Conservation (phyloP, 768 basidiomycete genomes). For the Suillus alpinus region DNA sequence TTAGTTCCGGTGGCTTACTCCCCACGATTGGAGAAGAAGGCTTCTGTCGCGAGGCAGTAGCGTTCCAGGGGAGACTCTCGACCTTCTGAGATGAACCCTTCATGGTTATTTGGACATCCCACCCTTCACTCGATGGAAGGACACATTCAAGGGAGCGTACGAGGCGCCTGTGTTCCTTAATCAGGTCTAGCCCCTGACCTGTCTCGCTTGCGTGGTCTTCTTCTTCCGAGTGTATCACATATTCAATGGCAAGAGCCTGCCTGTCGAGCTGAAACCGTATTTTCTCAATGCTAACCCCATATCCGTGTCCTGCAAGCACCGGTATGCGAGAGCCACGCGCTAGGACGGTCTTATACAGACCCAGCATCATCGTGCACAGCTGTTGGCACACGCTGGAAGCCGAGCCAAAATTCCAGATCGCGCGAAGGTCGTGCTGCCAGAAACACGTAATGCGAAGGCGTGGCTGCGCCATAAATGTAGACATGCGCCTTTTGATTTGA, state of each 20-base stretch:
- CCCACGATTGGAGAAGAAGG: conserved; percentile 29
- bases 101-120: conserved; percentile 81
- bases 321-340: conserved; percentile 76
- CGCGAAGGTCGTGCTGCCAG: conserved; percentile 92
- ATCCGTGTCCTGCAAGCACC: conserved; percentile 72
- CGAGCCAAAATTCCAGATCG: conserved; percentile 78
- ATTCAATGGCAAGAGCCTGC: conserved; percentile 79
- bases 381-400: conserved; percentile 69
- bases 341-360: conserved; percentile 76
- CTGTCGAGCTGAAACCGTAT: conserved; percentile 79
- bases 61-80: conserved; percentile 72
- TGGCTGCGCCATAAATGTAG: conserved; percentile 23
- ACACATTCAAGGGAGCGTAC: conserved; percentile 78
- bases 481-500: conserved; percentile 28
- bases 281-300: conserved; percentile 77
- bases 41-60: conserved; percentile 50
- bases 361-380: conserved; percentile 80
- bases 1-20: conserved; percentile 45
- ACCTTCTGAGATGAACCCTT: conserved; percentile 73
- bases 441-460: conserved; percentile 83
- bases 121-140: conserved; percentile 74
- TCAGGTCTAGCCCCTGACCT: conserved; percentile 56
- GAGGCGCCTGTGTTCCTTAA: conserved; percentile 68
- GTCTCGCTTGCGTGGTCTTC: conserved; percentile 42
- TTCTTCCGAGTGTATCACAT: conserved; percentile 77